phyloP scores from a whole-genome alignment of 768 basidiomycete species.

The Rhizopogon salebrosus region DNA sequence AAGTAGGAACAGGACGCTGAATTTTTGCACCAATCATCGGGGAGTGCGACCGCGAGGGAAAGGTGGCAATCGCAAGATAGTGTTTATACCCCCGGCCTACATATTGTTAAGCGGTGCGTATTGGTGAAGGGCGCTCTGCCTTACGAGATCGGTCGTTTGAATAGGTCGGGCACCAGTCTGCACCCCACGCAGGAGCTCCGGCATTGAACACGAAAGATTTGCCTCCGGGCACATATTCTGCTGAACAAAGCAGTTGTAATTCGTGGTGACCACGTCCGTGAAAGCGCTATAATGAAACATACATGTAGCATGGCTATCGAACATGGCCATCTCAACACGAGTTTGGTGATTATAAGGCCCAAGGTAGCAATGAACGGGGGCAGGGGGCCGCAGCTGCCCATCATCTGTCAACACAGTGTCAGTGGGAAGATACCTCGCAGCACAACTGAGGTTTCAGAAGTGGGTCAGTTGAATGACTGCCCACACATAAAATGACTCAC shows the following conservation, averaged over 20 bases:
- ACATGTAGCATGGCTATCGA: slow-evolving; percentile 59
- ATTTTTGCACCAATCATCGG: slow-evolving; percentile 63
- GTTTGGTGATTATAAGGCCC: slow-evolving; percentile 58
- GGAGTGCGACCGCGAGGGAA: slow-evolving; percentile 58
- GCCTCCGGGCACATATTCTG: slow-evolving; percentile 52
- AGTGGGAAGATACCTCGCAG: slow-evolving; percentile 54
- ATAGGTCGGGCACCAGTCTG: slow-evolving; percentile 91
- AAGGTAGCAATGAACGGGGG: slow-evolving; percentile 55
- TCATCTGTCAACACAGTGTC: slow-evolving; percentile 46
- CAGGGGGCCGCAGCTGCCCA: slow-evolving; percentile 45
- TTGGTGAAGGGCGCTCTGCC: slow-evolving; percentile 8
- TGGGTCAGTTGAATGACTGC: slow-evolving; percentile 3
- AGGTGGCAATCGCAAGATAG: slow-evolving; percentile 80
- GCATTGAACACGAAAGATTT: slow-evolving; percentile 74
- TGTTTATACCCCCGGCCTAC: slow-evolving; percentile 57
- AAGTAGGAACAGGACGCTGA: slow-evolving; percentile 50
- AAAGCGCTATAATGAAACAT: slow-evolving; percentile 16
- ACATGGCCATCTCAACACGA: slow-evolving; percentile 43
- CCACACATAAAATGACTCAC: slow-evolving; percentile 34
- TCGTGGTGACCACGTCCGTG: neutral
- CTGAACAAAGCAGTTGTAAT: slow-evolving; percentile 32
- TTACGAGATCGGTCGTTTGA: slow-evolving; percentile 49
- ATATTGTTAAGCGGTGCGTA: neutral
- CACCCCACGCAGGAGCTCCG: slow-evolving; percentile 84
- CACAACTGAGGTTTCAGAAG: slow-evolving; percentile 37